phyloP scores from a whole-genome alignment of 345 rosid species.

The Erysimum cheiranthoides region DNA sequence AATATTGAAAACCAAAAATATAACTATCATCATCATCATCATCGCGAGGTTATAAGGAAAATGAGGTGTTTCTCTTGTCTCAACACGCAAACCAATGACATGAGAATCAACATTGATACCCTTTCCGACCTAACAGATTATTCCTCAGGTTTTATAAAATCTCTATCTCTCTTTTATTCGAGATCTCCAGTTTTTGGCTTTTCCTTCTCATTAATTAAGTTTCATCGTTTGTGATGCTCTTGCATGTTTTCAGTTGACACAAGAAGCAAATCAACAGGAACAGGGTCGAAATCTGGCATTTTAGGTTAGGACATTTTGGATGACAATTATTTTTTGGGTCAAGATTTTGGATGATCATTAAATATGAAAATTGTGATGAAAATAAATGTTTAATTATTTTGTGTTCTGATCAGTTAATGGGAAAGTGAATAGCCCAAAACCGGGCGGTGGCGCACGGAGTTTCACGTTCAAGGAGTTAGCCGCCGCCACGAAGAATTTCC shows the following conservation, averaged over 20 bases:
- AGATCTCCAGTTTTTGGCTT: neutral
- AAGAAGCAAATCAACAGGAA: conserved; percentile 39
- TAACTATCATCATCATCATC: neutral
- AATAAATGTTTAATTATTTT: neutral
- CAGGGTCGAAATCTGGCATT: conserved; percentile 41
- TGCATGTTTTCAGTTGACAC: conserved; percentile 38
- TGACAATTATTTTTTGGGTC: too few species aligned
- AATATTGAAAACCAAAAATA: too few species aligned
- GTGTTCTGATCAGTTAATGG: conserved; percentile 44
- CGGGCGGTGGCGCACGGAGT: conserved; percentile 67
- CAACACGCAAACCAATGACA: conserved; percentile 51
- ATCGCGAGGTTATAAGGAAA: neutral
- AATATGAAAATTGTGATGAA: neutral
- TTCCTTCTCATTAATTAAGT: neutral
- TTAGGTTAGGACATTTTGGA: conserved; percentile 27
- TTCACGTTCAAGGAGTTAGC: conserved; percentile 87
- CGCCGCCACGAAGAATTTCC: conserved; percentile 71
- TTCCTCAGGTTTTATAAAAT: conserved; percentile 54
- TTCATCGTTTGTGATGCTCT: neutral
- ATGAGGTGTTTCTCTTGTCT: conserved; percentile 91
- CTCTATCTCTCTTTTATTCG: neutral
- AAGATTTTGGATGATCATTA: neutral
- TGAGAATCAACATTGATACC: conserved; percentile 65
- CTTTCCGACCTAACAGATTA: conserved; percentile 47
- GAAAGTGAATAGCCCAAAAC: conserved; percentile 48